These are phyloP conservation scores for Ceriops tagal DNA, from an alignment of 345 rosid genomes.

Conservation along the genomic window DNA sequence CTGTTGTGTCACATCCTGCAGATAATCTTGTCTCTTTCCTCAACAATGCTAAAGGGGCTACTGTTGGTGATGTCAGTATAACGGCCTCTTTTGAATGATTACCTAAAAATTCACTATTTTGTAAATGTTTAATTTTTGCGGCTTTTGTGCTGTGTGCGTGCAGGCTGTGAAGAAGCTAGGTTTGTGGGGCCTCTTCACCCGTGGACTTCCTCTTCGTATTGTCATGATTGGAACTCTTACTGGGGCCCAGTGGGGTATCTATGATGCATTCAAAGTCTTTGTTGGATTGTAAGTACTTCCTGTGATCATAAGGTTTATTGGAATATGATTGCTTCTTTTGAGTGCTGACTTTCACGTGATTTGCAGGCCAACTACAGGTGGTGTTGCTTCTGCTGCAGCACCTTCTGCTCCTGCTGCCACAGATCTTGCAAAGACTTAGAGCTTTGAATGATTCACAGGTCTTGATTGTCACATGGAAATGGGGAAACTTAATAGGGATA, in stretches of 20 bases:
- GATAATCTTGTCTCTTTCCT: conserved; percentile 96
- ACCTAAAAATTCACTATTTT: background rate
- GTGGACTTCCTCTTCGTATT: conserved; percentile 94
- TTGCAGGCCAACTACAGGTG: conserved; percentile 96
- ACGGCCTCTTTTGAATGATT: background rate
- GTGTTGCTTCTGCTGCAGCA: conserved; percentile 50
- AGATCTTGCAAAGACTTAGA: conserved; percentile 42
- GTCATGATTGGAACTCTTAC: conserved; percentile 99
- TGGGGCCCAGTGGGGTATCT: conserved; percentile 94
- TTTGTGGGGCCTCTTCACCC: conserved; percentile 83
- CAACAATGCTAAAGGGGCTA: conserved; percentile 96
- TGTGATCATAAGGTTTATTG: background rate
- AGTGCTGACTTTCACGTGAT: conserved; percentile 1
- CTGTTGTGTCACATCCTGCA: conserved; percentile 89
- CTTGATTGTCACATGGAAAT: conserved; percentile 2
- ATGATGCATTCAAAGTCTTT: conserved; percentile 94
- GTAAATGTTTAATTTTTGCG: background rate
- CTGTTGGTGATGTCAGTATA: conserved; percentile 83
- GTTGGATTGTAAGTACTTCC: conserved; percentile 84
- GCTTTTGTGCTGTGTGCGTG: conserved; percentile 7
- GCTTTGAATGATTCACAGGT: background rate
- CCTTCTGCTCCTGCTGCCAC: conserved; percentile 29
- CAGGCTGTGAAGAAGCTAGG: conserved; percentile 99
- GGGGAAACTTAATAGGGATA: conserved; percentile 24
- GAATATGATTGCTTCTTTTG: background rate